Evolutionary conservation across 2,329 filamentous ascomycete species (phyloP), one percentile per base, ranked within the genome.

Genomic region (Pezicula radicicola): DNA sequence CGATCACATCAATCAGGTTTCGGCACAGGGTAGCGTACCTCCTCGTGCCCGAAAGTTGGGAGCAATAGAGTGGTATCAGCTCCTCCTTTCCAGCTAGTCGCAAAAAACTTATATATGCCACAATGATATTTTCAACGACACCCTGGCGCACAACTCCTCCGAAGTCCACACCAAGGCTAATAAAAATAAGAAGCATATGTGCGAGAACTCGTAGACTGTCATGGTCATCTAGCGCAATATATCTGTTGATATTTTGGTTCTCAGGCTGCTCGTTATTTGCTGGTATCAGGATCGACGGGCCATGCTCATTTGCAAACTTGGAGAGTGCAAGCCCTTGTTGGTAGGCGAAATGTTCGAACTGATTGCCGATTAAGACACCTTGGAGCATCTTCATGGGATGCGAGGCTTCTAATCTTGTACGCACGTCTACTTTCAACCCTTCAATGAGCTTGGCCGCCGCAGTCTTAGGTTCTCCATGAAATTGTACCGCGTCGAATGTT

Each of bases 31-130:
- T 85, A 50, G 84, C 80, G 60, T 91, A 85, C 55, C 80, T 79
- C 56, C 87, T 79, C 12, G 82, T 74, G 6, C 77, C 72, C 9
- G 82, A 77, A 12, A 99, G 76, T 61, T 90, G 86, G 8, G 91
- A 91, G 56, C 89, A 92, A 68, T 99, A 99, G 1, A 96, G 75
- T 1, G 94, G 92, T 50, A 96, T 88, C 40, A 94, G 73, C 56
- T 93, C 86, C 53, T 88, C 83, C 50, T 94, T 82, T 33, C 84
- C 83, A 15, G 83, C 81, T 44, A 87, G 77, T 41, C 89, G 84
- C 36, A 99, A 73, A 55, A 88, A 85, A 61, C 88, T 88, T 50
- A 95, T 87, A 66, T 97, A 97, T 4, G 83, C 85, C 1, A 88
- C 84, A 48, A 97, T 76, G 44, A 93, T 83, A 62, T 89, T 90